Conservation (phyloP, 1,139 yeast genomes). For the Geotrichum bryndzae region DNA sequence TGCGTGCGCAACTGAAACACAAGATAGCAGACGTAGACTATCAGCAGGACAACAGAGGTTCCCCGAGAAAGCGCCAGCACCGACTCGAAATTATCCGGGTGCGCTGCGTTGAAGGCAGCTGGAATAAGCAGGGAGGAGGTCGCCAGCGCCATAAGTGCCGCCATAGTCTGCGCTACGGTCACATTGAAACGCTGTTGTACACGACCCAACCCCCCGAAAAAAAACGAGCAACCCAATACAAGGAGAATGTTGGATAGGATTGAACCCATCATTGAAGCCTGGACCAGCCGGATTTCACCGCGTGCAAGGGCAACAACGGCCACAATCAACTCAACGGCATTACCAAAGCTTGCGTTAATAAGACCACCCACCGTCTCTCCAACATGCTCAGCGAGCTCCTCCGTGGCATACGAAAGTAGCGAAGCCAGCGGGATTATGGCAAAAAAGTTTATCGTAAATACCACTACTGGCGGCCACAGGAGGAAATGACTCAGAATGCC, state of each 20-base stretch:
- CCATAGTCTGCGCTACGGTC: slow-evolving; percentile 97
- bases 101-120: slow-evolving; percentile 88
- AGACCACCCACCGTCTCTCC: slow-evolving; percentile 77
- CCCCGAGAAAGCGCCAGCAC: slow-evolving; percentile 80
- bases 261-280: slow-evolving; percentile 94
- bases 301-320: slow-evolving; percentile 81
- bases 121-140: slow-evolving; percentile 85
- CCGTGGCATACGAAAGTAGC: slow-evolving; percentile 84
- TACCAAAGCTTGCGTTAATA: slow-evolving; percentile 92
- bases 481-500: slow-evolving; percentile 70
- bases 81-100: slow-evolving; percentile 44
- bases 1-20: slow-evolving; percentile 88
- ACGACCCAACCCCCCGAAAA: slow-evolving; percentile 86
- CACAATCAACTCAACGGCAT: slow-evolving; percentile 88
- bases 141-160: slow-evolving; percentile 84
- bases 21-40: slow-evolving; percentile 73
- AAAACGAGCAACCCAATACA: slow-evolving; percentile 91
- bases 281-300: slow-evolving; percentile 84
- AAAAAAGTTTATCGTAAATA: slow-evolving; percentile 71
- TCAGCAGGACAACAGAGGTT: slow-evolving; percentile 68
- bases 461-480: slow-evolving; percentile 50
- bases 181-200: slow-evolving; percentile 86
- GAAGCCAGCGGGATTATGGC: slow-evolving; percentile 94
- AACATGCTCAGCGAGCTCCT: slow-evolving; percentile 77
- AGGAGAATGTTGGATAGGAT: slow-evolving; percentile 78